Evolutionary conservation across 1,284 basidiomycete genomes (phyloP).

Genomic region (Xerocomus minutiporus): DNA sequence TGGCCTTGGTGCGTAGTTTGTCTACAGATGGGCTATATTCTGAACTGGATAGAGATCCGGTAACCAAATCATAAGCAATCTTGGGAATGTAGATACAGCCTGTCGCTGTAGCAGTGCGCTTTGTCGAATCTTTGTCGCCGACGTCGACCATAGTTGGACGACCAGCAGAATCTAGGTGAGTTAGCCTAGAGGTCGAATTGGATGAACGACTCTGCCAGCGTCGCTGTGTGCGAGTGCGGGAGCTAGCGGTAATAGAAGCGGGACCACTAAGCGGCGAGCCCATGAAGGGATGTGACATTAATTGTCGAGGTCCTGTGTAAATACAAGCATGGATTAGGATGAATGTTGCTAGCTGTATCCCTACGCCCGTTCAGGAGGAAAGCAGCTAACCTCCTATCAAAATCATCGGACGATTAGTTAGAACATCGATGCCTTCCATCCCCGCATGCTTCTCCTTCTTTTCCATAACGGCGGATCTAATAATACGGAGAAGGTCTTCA

Average conservation of each 20-base stretch:
- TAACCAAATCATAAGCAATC: slow-evolving; percentile 62
- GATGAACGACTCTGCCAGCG: slow-evolving; percentile 24
- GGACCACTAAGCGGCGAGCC: not conserved
- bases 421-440: slow-evolving; percentile 75
- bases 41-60: slow-evolving; percentile 31
- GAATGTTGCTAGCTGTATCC: slow-evolving; percentile 15
- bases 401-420: slow-evolving; percentile 83
- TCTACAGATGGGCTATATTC: slow-evolving; percentile 22
- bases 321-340: slow-evolving; percentile 28
- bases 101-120: slow-evolving; percentile 68
- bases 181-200: slow-evolving; percentile 37
- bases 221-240: slow-evolving; percentile 11
- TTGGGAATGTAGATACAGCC: slow-evolving; percentile 72
- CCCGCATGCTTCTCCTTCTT: slow-evolving; percentile 85
- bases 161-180: slow-evolving; percentile 69
- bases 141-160: slow-evolving; percentile 81
- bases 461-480: slow-evolving; percentile 62
- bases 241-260: not conserved
- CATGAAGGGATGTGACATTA: slow-evolving; percentile 3
- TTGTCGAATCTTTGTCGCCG: slow-evolving; percentile 58
- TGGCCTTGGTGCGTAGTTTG: slow-evolving; percentile 45
- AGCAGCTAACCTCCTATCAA: slow-evolving; percentile 81
- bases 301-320: slow-evolving; percentile 20
- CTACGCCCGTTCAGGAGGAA: slow-evolving; percentile 25
- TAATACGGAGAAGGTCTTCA: slow-evolving; percentile 56